Conservation (phyloP, 371 early-diverging fungal species). For the Vairimorpha ceranae region DNA sequence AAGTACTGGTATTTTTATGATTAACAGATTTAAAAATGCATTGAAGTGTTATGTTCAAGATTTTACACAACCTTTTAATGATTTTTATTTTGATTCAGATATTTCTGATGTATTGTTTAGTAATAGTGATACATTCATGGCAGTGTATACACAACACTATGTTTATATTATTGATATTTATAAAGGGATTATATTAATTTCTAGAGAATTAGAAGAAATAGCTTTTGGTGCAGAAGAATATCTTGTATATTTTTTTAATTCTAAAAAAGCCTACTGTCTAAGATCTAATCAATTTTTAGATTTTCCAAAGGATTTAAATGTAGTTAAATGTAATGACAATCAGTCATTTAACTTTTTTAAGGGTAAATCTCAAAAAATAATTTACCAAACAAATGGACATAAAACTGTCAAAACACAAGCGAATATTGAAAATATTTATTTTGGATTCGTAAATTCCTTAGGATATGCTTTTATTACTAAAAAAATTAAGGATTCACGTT, state of each 20-base stretch:
- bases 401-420: slow-evolving; percentile 25
- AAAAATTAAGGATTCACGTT: slow-evolving; percentile 3
- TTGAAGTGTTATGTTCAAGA: neutral
- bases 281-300: neutral
- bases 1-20: neutral
- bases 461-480: slow-evolving; percentile 45
- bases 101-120: neutral
- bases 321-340: neutral
- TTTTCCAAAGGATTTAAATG: neutral
- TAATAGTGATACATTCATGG: neutral
- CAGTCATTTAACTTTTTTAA: slow-evolving; percentile 18
- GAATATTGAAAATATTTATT: slow-evolving; percentile 31
- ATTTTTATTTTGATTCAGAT: neutral
- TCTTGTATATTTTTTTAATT: neutral
- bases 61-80: neutral
- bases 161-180: neutral
- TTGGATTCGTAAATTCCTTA: slow-evolving; percentile 22
- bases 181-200: neutral
- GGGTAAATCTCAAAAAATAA: slow-evolving; percentile 37
- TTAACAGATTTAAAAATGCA: neutral
- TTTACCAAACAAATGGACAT: slow-evolving; percentile 1
- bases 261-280: neutral
- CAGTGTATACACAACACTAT: neutral
- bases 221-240: neutral
- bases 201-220: neutral